phyloP scores from a whole-genome alignment of 805 yeast genomes.

The Grigorovia yakushimaensis region DNA sequence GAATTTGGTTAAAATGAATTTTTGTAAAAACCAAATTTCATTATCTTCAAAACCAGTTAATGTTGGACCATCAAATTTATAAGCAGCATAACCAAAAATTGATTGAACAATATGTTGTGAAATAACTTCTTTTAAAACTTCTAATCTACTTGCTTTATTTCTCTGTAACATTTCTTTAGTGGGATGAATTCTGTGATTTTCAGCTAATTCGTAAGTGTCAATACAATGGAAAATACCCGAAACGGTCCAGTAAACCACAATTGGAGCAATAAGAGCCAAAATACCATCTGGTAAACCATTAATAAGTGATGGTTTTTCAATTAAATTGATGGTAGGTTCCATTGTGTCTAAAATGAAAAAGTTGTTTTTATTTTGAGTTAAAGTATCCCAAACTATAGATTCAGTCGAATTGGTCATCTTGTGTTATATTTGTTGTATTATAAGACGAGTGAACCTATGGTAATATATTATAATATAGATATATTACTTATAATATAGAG shows the following conservation, averaged over 20 bases:
- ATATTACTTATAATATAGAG: no score
- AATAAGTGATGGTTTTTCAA: slow-evolving; percentile 4
- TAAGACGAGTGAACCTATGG: no score
- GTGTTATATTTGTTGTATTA: background rate
- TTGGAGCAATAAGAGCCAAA: slow-evolving; percentile 64
- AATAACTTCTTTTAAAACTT: slow-evolving; percentile 73
- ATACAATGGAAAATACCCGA: slow-evolving; percentile 65
- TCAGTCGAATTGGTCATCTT: slow-evolving; percentile 6
- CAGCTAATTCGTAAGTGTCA: slow-evolving; percentile 69
- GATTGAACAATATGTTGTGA: slow-evolving; percentile 82
- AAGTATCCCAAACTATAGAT: background rate
- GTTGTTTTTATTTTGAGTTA: background rate
- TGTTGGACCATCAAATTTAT: slow-evolving; percentile 47
- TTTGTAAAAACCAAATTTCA: slow-evolving; percentile 37
- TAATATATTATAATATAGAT: no score
- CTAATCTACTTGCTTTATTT: slow-evolving; percentile 60
- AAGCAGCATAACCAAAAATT: slow-evolving; percentile 49
- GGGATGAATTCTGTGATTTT: slow-evolving; percentile 82
- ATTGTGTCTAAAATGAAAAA: slow-evolving; percentile 9
- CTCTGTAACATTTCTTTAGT: slow-evolving; percentile 70
- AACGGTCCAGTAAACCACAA: slow-evolving; percentile 74
- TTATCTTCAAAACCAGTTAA: slow-evolving; percentile 42
- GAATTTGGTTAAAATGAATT: background rate
- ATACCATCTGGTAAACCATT: slow-evolving; percentile 43
- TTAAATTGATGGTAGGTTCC: slow-evolving; percentile 23